Base-by-base conservation (phyloP, 1,139 yeast species). In the Suzukiozyma palmioleophila region DNA sequence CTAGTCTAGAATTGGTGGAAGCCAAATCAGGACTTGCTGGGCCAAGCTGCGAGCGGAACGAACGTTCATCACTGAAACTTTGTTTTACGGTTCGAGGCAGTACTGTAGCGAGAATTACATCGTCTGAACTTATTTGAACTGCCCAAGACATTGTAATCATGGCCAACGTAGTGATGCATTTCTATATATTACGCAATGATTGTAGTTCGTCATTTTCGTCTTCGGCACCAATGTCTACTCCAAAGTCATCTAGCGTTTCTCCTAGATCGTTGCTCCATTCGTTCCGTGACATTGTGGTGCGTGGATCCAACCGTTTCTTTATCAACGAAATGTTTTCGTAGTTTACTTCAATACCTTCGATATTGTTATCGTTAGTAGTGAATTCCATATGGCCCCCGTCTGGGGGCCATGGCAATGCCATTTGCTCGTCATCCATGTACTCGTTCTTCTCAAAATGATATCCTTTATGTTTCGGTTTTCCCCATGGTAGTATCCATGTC, bases 401-500 rank as follows among this genome's bases (percentile, higher is more conserved):
- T 2, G 95, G 94, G 0, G 96, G 96, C 95, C 96, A 88, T 1
- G 89, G 94, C 43, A 82, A 62, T 3, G 76, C 72, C 39, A 82
- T 56, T 48, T 81, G 77, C 54, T 84, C 92, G 38, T 74, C 77
- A 25, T 75, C 77, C 35, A 43, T 65, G 57, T 42, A 66, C 33
- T 79, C 86, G 47, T 78, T 79, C 47, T 74, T 78, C 9, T 60
- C 62, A 47, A 79, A 87, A 2, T 56, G 48, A 67, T 52, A 24
- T 77, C 96, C 54, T 31, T 53, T 43, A 1, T 48, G 48, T 2
- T 44, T 39, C 1, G 94, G 81, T 1, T 55, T 56, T 1, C 82
- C 79, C 77, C 81, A 85, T 1, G 95, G 95, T 43, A 76, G 57
- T 3, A 79, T 35, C 92, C 95, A 86, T n/a, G 57, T 46, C 62